Conservation (phyloP, 176 grass and related monocot genomes). For the Pharus latifolius region DNA sequence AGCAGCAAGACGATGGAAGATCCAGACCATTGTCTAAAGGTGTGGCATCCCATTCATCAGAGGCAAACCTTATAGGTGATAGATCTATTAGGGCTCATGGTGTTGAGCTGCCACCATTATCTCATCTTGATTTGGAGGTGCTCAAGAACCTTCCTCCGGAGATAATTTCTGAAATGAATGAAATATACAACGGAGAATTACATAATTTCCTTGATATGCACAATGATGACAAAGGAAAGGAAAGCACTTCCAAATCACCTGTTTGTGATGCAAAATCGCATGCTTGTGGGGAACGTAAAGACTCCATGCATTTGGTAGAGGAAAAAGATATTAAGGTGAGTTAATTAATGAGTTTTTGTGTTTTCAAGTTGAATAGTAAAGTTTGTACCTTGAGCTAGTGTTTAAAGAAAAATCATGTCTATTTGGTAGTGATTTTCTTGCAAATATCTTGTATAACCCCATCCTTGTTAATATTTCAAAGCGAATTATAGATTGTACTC, state of each 20-base stretch:
- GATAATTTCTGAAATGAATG: conserved; percentile 88
- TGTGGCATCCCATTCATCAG: conserved; percentile 3
- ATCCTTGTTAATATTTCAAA: too few relatives aligned
- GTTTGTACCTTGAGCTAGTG: too few relatives aligned
- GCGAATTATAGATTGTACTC: too few relatives aligned
- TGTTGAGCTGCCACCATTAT: conserved; percentile 50
- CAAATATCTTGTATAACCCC: too few relatives aligned
- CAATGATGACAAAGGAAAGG: conserved; percentile 14
- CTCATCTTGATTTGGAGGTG: conserved; percentile 74
- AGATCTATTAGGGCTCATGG: conserved; percentile 36
- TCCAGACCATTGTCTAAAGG: conserved; percentile 4
- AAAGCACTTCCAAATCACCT: conserved; percentile 20
- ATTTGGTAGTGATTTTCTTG: too few relatives aligned
- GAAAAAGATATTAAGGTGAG: conserved; percentile 20
- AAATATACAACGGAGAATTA: conserved; percentile 72
- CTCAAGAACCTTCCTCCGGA: conserved; percentile 76
- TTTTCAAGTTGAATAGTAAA: too few relatives aligned
- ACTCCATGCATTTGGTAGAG: not conserved
- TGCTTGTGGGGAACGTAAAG: not conserved
- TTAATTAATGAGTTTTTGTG: not conserved
- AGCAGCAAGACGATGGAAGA: not conserved
- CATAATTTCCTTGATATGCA: conserved; percentile 33
- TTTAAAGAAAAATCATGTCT: too few relatives aligned
- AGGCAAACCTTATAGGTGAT: conserved; percentile 12
- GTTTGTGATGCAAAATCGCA: not conserved